Evolutionary conservation across 352 stramenopile genomes (phyloP), one percentile per base, ranked within the genome.

Genomic region (Phytophthora fragariae): DNA sequence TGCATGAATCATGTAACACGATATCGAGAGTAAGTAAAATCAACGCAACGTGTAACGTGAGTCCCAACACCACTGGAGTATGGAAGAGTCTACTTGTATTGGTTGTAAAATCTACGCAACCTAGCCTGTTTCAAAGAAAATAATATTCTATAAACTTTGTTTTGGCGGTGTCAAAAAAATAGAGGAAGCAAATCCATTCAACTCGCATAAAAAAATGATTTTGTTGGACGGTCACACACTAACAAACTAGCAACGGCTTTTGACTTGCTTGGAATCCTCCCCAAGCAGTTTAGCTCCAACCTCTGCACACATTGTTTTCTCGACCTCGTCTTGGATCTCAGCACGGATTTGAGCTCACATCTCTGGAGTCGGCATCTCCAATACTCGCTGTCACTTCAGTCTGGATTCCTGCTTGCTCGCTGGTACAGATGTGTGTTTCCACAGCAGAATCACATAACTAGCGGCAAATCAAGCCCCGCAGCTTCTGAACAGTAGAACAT

Each of bases 261-360:
- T 19, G 17, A 21, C 44, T 44, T 62, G 11, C 37, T 54, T 62
- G 9, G 39, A 12, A 19, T 56, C 57, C n/a, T 67, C 49, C 35
- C 33, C 57, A 56, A 67, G 57, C 9, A 60, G 57, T 15, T 62
- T 57, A 35, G 35, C 47, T 62, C 57, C 47, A 62, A 72, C 66
- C 29, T 72, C 65, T 19, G 44, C 17, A 44, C 65, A 49, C 49
- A 72, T 57, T 14, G 62, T 62, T 19, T 57, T 19, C 49, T 72
- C 65, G 4, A 67, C 47, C 12, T 17, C 29, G 5, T 35, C 1
- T 24, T 67, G 57, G 6, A 72, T 72, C 49, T 67, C 49, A 4
- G 29, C 37, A 6, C 65, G 58, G 31, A 73, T 68, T 3, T 29
- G 12, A 2, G 58, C 27, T 37, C 57, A 50, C 19, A 68, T 68